Evolutionary conservation across 163 green algal species (phyloP).

Genomic region (Scenedesmus sp.): DNA sequence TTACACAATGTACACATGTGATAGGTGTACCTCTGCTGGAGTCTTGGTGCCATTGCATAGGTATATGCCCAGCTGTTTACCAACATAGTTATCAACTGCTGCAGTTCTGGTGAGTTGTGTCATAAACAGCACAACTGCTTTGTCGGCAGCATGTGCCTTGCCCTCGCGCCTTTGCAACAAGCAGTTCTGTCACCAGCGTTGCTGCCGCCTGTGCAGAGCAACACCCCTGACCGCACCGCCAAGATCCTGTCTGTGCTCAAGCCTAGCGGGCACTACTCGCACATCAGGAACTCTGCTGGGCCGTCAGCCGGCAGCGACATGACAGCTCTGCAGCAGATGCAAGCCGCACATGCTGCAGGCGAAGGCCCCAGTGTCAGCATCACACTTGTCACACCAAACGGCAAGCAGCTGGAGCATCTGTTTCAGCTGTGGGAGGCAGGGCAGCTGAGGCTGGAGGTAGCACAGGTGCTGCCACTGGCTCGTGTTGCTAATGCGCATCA

Average conservation of each 20-base stretch:
- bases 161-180: background rate
- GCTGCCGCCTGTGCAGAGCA: background rate
- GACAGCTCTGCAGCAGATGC: slow-evolving; percentile 11
- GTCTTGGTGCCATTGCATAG: too few species aligned
- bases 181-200: too few species aligned
- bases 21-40: too few species aligned
- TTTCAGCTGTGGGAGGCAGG: slow-evolving; percentile 41
- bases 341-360: slow-evolving; percentile 35
- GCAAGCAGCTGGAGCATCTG: slow-evolving; percentile 60
- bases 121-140: too few species aligned
- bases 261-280: slow-evolving; percentile 35
- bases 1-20: too few species aligned
- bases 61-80: too few species aligned
- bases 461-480: background rate
- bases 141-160: background rate
- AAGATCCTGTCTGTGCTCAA: slow-evolving; percentile 32
- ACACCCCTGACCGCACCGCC: background rate
- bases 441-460: slow-evolving; percentile 54
- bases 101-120: too few species aligned
- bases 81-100: too few species aligned
- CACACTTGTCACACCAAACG: slow-evolving; percentile 39
- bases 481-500: background rate
- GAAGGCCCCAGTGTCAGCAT: slow-evolving; percentile 39
- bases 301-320: background rate
- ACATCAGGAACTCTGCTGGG: slow-evolving; percentile 45